Percentiles rank a stretch among this genome's conserved stretches.
Evolutionary conservation across 1,284 basidiomycete species (phyloP).

Genomic region (Malassezia furfur): DNA sequence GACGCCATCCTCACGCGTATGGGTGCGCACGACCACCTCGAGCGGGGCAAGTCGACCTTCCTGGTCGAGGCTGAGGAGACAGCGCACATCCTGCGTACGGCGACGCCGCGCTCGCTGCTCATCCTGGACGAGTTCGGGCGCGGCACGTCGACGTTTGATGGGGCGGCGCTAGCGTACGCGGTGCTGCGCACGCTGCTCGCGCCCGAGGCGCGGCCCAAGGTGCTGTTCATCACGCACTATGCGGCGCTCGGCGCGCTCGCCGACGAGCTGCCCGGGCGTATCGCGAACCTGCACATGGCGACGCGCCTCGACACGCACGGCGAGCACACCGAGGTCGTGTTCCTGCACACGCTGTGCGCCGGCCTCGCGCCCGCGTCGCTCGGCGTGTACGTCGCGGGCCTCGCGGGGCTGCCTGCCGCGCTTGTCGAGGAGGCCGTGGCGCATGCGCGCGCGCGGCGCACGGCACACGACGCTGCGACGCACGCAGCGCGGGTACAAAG

Average conservation of each 20-base stretch:
- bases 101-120: constrained; percentile 48
- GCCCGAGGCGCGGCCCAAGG: constrained; percentile 14
- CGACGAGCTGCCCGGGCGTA: neutral
- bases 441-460: neutral
- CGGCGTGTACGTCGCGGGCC: constrained; percentile 39
- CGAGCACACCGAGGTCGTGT: constrained; percentile 23
- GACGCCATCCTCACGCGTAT: constrained; percentile 78
- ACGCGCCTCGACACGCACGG: neutral
- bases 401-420: constrained; percentile 26
- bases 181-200: constrained; percentile 27
- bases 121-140: constrained; percentile 37
- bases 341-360: constrained; percentile 33
- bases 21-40: constrained; percentile 74
- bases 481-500: neutral
- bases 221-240: constrained; percentile 43
- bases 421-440: constrained; percentile 13
- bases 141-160: constrained; percentile 33
- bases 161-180: constrained; percentile 27
- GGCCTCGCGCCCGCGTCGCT: constrained; percentile 34
- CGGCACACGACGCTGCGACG: neutral
- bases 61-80: constrained; percentile 95
- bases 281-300: constrained; percentile 37
- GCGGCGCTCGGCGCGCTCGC: constrained; percentile 24
- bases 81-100: constrained; percentile 63
- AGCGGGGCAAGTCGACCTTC: constrained; percentile 75